A percentile compares a stretch with the other conserved stretches of the same genome.
Conservation (phyloP, 179 eudicot species). For the Gypsophila paniculata region DNA sequence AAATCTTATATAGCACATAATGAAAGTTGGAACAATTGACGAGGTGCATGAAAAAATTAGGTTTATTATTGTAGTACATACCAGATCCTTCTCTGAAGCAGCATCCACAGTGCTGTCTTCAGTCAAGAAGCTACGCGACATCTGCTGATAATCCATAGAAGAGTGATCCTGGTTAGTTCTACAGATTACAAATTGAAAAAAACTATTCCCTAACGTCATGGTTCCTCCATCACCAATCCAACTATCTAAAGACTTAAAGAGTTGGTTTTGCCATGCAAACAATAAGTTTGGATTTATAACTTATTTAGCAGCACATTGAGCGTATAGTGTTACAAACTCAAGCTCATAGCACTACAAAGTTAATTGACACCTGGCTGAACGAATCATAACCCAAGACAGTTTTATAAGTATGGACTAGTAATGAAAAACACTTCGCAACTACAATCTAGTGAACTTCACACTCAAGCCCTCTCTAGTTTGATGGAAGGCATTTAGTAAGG, state of each 20-base stretch:
- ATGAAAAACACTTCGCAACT: not conserved
- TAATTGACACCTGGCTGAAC: no score
- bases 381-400: not conserved
- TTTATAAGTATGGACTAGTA: not conserved
- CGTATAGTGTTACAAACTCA: constrained; percentile 7
- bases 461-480: not conserved
- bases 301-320: not conserved
- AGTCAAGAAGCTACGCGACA: constrained; percentile 42
- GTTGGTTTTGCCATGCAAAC: constrained; percentile 7
- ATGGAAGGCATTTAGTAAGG: not conserved
- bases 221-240: constrained; percentile 16
- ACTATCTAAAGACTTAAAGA: constrained; percentile 16
- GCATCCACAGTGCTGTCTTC: constrained; percentile 68
- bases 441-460: not conserved
- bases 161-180: constrained; percentile 15
- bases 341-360: not conserved
- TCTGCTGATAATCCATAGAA: constrained; percentile 37
- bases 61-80: constrained; percentile 13
- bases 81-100: constrained; percentile 91
- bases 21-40: not conserved
- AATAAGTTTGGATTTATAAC: not conserved
- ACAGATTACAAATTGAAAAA: constrained; percentile 9
- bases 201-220: constrained; percentile 20
- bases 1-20: not conserved
- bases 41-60: not conserved